These are phyloP conservation scores for Bolboschoenus planiculmis DNA, from an alignment of 176 grass and related monocot genomes.

Conservation along the genomic window DNA sequence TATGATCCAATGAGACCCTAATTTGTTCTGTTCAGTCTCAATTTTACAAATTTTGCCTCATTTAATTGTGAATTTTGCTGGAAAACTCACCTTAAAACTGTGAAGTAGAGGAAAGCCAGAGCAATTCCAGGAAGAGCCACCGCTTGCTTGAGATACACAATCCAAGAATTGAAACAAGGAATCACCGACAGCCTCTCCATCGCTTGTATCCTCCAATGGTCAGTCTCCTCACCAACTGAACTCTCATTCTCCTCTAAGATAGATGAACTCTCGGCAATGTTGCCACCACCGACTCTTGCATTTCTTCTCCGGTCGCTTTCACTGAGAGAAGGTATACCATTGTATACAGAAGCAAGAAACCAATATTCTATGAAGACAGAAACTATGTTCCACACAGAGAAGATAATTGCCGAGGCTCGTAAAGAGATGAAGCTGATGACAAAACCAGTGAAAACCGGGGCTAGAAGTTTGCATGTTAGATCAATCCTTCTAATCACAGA, in stretches of 20 bases:
- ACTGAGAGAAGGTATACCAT: slow-evolving; percentile 54
- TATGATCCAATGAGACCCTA: neutral
- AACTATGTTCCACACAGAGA: slow-evolving; percentile 54
- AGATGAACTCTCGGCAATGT: slow-evolving; percentile 8
- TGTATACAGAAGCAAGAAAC: slow-evolving; percentile 70
- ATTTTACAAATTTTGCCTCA: neutral
- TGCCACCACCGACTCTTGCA: neutral
- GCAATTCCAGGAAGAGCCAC: slow-evolving; percentile 70
- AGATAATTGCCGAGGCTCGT: slow-evolving; percentile 52
- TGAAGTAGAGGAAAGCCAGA: slow-evolving; percentile 80
- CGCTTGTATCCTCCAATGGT: slow-evolving; percentile 29
- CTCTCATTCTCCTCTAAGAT: slow-evolving; percentile 16
- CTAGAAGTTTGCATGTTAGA: slow-evolving; percentile 80
- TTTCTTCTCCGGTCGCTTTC: slow-evolving; percentile 33
- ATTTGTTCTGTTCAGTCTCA: neutral
- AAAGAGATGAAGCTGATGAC: slow-evolving; percentile 81
- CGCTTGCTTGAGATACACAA: slow-evolving; percentile 62
- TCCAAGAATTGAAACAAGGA: slow-evolving; percentile 69
- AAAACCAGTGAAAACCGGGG: slow-evolving; percentile 66
- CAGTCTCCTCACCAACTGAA: neutral
- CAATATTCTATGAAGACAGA: slow-evolving; percentile 68
- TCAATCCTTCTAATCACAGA: slow-evolving; percentile 87
- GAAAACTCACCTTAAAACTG: slow-evolving; percentile 47
- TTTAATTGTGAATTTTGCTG: neutral
- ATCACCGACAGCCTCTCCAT: slow-evolving; percentile 41